Evolutionary conservation across 192 early-diverging fungal genomes (phyloP).

Genomic region (Thamnidium elegans): DNA sequence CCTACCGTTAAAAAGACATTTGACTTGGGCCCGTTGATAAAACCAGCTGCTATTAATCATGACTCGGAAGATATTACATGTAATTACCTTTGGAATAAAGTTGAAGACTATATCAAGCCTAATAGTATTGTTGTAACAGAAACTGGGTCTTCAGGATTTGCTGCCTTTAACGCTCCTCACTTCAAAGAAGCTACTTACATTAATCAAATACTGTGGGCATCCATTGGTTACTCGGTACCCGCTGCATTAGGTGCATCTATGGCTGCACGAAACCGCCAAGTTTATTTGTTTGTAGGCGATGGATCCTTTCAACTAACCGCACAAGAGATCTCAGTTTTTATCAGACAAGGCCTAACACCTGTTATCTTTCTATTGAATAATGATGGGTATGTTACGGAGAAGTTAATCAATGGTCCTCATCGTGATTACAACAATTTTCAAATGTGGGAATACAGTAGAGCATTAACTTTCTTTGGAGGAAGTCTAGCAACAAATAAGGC

Average conservation of each 20-base stretch:
- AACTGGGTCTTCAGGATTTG: constrained; percentile 46
- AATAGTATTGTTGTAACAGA: constrained; percentile 40
- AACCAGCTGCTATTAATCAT: background rate
- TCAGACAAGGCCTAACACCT: constrained; percentile 43
- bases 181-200: constrained; percentile 37
- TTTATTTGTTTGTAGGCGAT: constrained; percentile 48
- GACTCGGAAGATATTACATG: constrained; percentile 30
- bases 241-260: constrained; percentile 43
- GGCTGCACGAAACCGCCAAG: constrained; percentile 39
- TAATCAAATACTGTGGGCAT: constrained; percentile 40
- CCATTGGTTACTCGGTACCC: constrained; percentile 34
- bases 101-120: constrained; percentile 27
- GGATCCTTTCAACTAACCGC: constrained; percentile 52
- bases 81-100: constrained; percentile 42
- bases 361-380: constrained; percentile 53
- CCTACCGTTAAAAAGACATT: too few species aligned
- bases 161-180: constrained; percentile 30
- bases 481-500: constrained; percentile 23
- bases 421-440: constrained; percentile 46
- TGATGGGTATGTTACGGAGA: constrained; percentile 53
- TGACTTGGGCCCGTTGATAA: too few species aligned
- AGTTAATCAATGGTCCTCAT: constrained; percentile 41
- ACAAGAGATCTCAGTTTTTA: constrained; percentile 48
- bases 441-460: constrained; percentile 46
- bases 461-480: constrained; percentile 42